Percentiles rank a stretch among this genome's conserved stretches.
Conservation (phyloP, 75 land plant genomes). For the Chamaecyparis obtusa region DNA sequence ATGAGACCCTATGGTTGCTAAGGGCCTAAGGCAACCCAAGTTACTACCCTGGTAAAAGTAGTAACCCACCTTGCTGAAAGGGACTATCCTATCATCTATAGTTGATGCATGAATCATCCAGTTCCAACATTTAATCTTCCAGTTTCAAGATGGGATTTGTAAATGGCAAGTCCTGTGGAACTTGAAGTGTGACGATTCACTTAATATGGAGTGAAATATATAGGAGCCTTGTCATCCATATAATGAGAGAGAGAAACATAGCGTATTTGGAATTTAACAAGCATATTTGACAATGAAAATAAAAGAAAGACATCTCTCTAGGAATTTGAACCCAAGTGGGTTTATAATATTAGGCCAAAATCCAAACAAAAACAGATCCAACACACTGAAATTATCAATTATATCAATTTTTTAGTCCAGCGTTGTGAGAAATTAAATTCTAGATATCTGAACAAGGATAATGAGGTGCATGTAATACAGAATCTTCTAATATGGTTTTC, state of each 20-base stretch:
- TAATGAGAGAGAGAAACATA: neutral
- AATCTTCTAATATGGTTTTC: no score
- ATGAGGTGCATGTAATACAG: no score
- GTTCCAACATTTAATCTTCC: no score
- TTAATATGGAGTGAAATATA: neutral
- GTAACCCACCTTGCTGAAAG: no score
- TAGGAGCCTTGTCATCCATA: neutral
- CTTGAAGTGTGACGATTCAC: neutral
- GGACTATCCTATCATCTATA: no score
- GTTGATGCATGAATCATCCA: no score
- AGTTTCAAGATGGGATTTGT: neutral
- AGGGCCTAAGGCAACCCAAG: no score
- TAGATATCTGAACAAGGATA: no score
- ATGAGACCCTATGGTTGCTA: no score
- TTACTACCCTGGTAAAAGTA: no score
- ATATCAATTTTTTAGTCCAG: neutral
- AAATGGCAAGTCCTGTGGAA: neutral
- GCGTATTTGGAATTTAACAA: neutral
- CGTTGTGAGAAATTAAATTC: no score
- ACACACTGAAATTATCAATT: neutral
- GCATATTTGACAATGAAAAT: neutral
- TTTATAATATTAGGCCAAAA: neutral
- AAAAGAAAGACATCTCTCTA: neutral
- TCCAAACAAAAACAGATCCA: neutral
- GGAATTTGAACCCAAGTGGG: neutral